Base-by-base conservation (phyloP, 495 filamentous ascomycete genomes). In the Pseudevernia furfuracea region DNA sequence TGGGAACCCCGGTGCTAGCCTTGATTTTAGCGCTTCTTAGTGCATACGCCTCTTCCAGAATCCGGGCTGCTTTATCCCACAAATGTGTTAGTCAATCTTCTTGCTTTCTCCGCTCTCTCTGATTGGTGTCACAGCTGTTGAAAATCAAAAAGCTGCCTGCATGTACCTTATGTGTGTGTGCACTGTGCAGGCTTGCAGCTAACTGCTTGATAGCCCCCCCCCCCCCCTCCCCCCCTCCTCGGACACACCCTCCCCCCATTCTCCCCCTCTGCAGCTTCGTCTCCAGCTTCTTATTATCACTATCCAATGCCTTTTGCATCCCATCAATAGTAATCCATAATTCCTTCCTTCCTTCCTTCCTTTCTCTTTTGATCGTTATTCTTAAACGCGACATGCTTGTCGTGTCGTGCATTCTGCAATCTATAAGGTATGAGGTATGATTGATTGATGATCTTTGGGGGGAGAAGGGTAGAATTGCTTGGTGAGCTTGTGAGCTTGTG, bases 11-110 rank as follows among this genome's bases (percentile, higher is more conserved):
- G n/a, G n/a, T n/a, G n/a, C n/a, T n/a, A n/a, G n/a, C n/a, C n/a
- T n/a, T n/a, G n/a, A 23, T 28, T 23, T 3, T 53, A 53, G 49
- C 14, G 46, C 19, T 30, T 0, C 52, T 7, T 49, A 49, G 46
- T 25, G n/a, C 23, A 0, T 30, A 28, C 28, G 49, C 49, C 49
- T 53, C 49, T 53, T 32, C 49, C 49, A 15, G 1, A 0, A 49
- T 53, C 49, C 49, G 32, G 49, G 28, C 49, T 52, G 48, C 48
- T 53, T 32, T 32, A 53, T 53, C 49, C 49, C 48, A 52, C n/a
- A n/a, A n/a, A n/a, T n/a, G n/a, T n/a, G n/a, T n/a, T 36, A 1
- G 19, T 53, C 19, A 32, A 30, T 53, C 15, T 10, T 53, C 49
- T 30, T 6, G 28, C 49, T 53, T 53, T 28, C 28, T 53, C 49